phyloP scores from a whole-genome alignment of 305 asterid species.

The Striga hermonthica region DNA sequence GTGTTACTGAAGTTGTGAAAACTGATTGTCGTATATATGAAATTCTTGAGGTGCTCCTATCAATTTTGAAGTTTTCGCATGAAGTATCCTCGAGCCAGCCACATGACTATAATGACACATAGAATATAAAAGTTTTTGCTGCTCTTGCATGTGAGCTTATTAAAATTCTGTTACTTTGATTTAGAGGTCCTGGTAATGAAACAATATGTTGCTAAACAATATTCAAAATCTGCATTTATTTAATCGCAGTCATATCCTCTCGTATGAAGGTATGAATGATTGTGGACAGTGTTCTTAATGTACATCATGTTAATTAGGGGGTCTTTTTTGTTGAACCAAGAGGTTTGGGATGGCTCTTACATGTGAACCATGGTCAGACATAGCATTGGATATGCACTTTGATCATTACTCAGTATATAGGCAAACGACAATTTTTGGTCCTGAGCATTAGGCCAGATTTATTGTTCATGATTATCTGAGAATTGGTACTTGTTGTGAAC shows the following conservation, averaged over 20 bases:
- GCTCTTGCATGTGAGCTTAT: too few relatives aligned
- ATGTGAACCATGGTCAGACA: constrained; percentile 26
- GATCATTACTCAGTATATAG: constrained; percentile 3
- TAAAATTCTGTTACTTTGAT: too few relatives aligned
- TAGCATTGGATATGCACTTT: constrained; percentile 11
- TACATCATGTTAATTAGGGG: constrained; percentile 18
- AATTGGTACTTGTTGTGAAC: constrained; percentile 27
- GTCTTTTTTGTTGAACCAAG: constrained; percentile 2
- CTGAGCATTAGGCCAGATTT: constrained; percentile 29
- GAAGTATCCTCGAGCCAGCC: too few relatives aligned
- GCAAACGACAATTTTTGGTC: constrained; percentile 37
- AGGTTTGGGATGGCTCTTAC: constrained; percentile 12
- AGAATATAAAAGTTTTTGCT: too few relatives aligned
- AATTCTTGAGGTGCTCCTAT: constrained; percentile 15
- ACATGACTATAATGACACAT: too few relatives aligned
- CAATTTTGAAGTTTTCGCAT: not conserved
- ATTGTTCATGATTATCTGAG: constrained; percentile 32
- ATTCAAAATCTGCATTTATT: too few relatives aligned
- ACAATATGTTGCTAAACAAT: too few relatives aligned
- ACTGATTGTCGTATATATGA: constrained; percentile 9
- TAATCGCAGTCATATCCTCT: too few relatives aligned
- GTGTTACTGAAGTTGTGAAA: constrained; percentile 14
- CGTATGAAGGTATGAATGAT: not conserved
- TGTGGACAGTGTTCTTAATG: constrained; percentile 19
- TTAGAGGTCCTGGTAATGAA: too few relatives aligned